These are phyloP conservation scores for Penstemon eatonii DNA, from an alignment of 257 asterid genomes.

Conservation along the genomic window DNA sequence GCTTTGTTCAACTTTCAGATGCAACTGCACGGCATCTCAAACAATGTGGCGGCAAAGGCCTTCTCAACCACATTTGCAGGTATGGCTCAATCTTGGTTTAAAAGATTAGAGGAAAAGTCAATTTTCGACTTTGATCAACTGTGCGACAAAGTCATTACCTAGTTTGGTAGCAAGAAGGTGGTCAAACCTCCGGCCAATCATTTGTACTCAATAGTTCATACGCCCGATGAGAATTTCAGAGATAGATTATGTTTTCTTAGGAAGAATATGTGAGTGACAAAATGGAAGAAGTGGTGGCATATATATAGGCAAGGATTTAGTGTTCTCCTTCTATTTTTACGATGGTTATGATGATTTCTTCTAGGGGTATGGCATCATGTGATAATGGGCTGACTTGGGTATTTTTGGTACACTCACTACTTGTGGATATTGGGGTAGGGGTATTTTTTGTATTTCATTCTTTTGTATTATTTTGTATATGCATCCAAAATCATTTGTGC, in stretches of 20 bases:
- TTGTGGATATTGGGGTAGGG: conserved; percentile 25
- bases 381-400: conserved; percentile 49
- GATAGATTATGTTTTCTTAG: conserved; percentile 20
- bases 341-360: conserved; percentile 37
- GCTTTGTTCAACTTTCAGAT: no score
- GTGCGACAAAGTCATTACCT: no score
- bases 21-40: no score
- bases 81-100: no score
- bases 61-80: no score
- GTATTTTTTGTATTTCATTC: conserved; percentile 35
- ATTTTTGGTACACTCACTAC: conserved; percentile 1
- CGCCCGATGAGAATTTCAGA: no score
- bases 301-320: conserved; percentile 53
- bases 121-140: no score
- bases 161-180: no score
- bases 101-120: no score
- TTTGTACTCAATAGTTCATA: no score
- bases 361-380: conserved; percentile 64
- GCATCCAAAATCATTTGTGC: conserved; percentile 23
- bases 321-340: conserved; percentile 35
- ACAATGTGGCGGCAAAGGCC: no score
- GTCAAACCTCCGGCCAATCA: no score
- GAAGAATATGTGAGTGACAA: conserved; percentile 35
- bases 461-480: conserved; percentile 44
- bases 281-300: conserved; percentile 31